A percentile compares a stretch with the other conserved stretches of the same genome.
Evolutionary conservation across 2,329 filamentous ascomycete species (phyloP).

Genomic region (Blastomyces silverae): DNA sequence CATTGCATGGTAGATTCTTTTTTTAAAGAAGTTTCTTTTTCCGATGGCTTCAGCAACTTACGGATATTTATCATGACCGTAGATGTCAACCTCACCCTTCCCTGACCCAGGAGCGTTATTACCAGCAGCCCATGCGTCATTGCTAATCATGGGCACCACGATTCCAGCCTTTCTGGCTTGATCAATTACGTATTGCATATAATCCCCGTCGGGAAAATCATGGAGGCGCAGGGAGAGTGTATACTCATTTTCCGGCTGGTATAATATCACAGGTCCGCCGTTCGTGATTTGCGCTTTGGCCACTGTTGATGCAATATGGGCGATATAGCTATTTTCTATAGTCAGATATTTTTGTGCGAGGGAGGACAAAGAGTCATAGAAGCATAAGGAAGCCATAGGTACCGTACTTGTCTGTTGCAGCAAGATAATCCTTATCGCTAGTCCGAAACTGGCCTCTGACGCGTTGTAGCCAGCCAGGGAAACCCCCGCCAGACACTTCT

Average conservation of each 20-base stretch:
- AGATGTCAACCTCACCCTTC: conserved; percentile 54
- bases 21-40: background rate
- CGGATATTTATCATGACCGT: conserved; percentile 61
- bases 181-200: conserved; percentile 64
- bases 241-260: conserved; percentile 81
- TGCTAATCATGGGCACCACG: conserved; percentile 66
- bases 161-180: conserved; percentile 63
- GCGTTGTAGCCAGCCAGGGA: conserved; percentile 71
- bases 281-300: conserved; percentile 74
- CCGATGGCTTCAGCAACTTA: conserved; percentile 18
- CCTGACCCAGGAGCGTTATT: conserved; percentile 59
- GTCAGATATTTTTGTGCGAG: conserved; percentile 15
- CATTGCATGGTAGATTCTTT: background rate
- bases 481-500: conserved; percentile 68
- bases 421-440: conserved; percentile 53
- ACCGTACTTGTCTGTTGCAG: conserved; percentile 58
- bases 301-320: conserved; percentile 58
- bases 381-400: background rate
- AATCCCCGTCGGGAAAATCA: conserved; percentile 59
- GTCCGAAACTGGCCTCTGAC: conserved; percentile 60
- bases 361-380: background rate
- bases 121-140: conserved; percentile 58
- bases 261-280: conserved; percentile 69
- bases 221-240: conserved; percentile 45
- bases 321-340: conserved; percentile 47